Conservation (phyloP, 208 protist genomes). For the Leptomonas seymouri region DNA sequence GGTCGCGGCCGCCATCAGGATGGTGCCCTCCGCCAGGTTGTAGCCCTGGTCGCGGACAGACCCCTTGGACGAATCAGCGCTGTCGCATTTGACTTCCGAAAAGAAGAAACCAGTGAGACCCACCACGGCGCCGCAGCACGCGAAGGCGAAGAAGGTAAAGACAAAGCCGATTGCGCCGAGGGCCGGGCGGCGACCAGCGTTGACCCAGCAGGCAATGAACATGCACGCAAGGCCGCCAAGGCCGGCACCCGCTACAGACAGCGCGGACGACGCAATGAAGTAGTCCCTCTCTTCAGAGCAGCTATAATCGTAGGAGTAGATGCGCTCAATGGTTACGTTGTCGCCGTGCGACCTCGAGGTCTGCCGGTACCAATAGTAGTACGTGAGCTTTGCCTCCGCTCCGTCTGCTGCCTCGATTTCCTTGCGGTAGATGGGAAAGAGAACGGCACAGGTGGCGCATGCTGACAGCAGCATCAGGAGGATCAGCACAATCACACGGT, state of each 20-base stretch:
- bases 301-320: conserved; percentile 14
- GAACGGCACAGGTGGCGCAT: conserved; percentile 15
- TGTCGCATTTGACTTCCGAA: conserved; percentile 6
- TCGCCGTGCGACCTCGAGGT: too few species aligned
- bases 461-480: conserved; percentile 20
- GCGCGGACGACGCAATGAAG: conserved; percentile 4
- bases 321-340: background rate
- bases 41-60: conserved; percentile 19
- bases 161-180: conserved; percentile 11
- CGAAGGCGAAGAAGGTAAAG: conserved; percentile 21
- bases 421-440: conserved; percentile 16
- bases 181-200: conserved; percentile 4
- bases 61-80: background rate
- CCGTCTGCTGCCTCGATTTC: background rate
- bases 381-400: conserved; percentile 2
- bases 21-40: conserved; percentile 38
- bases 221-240: conserved; percentile 17
- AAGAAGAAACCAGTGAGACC: conserved; percentile 9
- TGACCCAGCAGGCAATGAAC: conserved; percentile 18
- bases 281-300: conserved; percentile 5
- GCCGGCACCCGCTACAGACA: conserved; percentile 12
- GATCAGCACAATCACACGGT: conserved; percentile 19
- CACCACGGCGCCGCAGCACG: conserved; percentile 18
- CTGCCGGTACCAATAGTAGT: conserved; percentile 21
- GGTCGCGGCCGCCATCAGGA: conserved; percentile 24